Conservation (phyloP, 2,329 filamentous ascomycete species). For the Ceratocystis lukuohia region DNA sequence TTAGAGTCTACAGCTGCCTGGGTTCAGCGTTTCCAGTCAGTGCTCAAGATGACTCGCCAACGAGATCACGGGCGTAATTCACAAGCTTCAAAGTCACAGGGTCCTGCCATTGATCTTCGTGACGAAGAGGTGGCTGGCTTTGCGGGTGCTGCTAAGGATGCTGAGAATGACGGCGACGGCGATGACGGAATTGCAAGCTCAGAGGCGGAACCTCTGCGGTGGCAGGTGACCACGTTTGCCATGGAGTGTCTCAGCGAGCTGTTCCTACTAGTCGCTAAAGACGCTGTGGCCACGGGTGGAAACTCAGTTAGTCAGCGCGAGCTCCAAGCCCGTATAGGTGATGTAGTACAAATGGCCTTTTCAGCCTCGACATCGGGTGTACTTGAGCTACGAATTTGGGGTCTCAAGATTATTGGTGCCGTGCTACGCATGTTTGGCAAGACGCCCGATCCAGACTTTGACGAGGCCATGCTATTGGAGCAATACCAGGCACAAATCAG, state of each 20-base stretch:
- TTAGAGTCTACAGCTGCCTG: conserved; percentile 67
- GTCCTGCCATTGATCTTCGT: conserved; percentile 56
- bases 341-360: conserved; percentile 93
- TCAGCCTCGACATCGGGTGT: conserved; percentile 92
- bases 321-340: conserved; percentile 71
- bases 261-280: conserved; percentile 63
- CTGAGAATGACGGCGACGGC: conserved; percentile 24
- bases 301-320: conserved; percentile 65
- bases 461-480: conserved; percentile 90
- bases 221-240: conserved; percentile 91
- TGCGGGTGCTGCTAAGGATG: conserved; percentile 43
- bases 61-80: conserved; percentile 13
- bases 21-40: conserved; percentile 76
- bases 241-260: conserved; percentile 81
- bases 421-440: conserved; percentile 93
- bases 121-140: conserved; percentile 97
- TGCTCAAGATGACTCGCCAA: conserved; percentile 65
- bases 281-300: conserved; percentile 56
- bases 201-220: conserved; percentile 78
- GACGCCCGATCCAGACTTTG: conserved; percentile 88
- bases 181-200: conserved; percentile 39
- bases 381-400: conserved; percentile 76
- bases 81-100: conserved; percentile 25
- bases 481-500: conserved; percentile 98
- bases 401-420: conserved; percentile 84